phyloP scores from a whole-genome alignment of 306 rosid species.

The Echinosophora koreensis region DNA sequence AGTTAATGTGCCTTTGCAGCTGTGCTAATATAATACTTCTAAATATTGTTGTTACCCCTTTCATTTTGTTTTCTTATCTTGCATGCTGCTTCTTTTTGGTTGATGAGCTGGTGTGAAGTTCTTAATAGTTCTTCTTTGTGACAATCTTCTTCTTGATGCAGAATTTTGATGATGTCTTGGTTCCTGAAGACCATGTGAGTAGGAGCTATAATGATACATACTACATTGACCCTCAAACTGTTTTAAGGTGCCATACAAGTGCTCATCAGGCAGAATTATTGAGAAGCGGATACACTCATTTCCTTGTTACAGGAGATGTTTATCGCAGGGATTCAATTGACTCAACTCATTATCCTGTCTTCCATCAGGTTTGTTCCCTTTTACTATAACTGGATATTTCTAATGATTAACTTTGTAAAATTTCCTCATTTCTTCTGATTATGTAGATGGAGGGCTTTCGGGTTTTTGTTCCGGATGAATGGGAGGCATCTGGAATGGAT shows the following conservation, averaged over 20 bases:
- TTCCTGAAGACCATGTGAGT: slow-evolving; percentile 94
- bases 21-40: background rate
- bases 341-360: slow-evolving; percentile 96
- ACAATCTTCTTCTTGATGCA: slow-evolving; percentile 55
- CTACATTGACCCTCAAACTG: slow-evolving; percentile 79
- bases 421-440: slow-evolving; percentile 42
- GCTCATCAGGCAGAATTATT: slow-evolving; percentile 95
- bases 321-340: slow-evolving; percentile 98
- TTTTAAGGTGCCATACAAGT: slow-evolving; percentile 97
- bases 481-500: slow-evolving; percentile 80
- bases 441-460: slow-evolving; percentile 97
- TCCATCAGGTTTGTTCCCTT: slow-evolving; percentile 79
- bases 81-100: slow-evolving; percentile 28
- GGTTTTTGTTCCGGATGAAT: slow-evolving; percentile 78
- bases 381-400: slow-evolving; percentile 8
- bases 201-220: slow-evolving; percentile 96
- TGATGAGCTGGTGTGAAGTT: slow-evolving; percentile 36
- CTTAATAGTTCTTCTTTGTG: slow-evolving; percentile 27
- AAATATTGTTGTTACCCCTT: slow-evolving; percentile 19
- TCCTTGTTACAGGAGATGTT: slow-evolving; percentile 99
- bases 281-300: slow-evolving; percentile 82
- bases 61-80: slow-evolving; percentile 22
- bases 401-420: slow-evolving; percentile 36
- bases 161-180: slow-evolving; percentile 99
- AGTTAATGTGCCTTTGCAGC: slow-evolving; percentile 13